A percentile compares a stretch with the other conserved stretches of the same genome.
phyloP scores from a whole-genome alignment of 495 filamentous ascomycete genomes.

The Letharia columbiana region DNA sequence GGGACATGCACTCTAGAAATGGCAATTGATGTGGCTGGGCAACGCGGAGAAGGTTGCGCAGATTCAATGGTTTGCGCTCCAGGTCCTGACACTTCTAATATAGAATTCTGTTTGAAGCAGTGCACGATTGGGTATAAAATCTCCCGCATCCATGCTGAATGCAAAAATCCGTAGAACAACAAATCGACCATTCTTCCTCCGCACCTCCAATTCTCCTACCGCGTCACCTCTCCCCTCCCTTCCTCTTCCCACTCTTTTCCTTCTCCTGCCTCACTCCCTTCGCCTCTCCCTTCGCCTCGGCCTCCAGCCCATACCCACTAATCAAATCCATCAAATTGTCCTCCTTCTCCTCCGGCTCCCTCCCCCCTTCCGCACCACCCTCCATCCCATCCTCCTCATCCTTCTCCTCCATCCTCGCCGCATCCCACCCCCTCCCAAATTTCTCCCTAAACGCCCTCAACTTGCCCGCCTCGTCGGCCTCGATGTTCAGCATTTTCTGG shows the following conservation, averaged over 20 bases:
- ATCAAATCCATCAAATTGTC: constrained; percentile 66
- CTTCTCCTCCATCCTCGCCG: constrained; percentile 21
- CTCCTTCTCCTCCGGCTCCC: constrained; percentile 35
- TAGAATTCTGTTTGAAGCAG: not conserved
- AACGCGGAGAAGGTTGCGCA: not conserved
- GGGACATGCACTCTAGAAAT: no score
- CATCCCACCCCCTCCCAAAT: constrained; percentile 81
- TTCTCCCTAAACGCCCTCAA: constrained; percentile 73
- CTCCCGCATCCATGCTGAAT: not conserved
- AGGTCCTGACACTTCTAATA: not conserved
- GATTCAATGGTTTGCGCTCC: not conserved
- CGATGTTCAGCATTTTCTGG: constrained; percentile 70
- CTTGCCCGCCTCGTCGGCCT: constrained; percentile 91
- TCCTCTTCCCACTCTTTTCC: constrained; percentile 21
- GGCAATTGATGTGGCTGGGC: not conserved
- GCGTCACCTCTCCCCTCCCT: constrained; percentile 20
- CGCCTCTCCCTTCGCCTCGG: constrained; percentile 10
- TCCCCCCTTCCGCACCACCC: constrained; percentile 28
- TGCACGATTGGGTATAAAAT: not conserved
- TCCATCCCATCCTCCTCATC: constrained; percentile 25
- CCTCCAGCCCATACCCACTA: constrained; percentile 47
- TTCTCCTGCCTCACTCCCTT: constrained; percentile 13
- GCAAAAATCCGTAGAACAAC: not conserved
- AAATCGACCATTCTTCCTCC: not conserved
- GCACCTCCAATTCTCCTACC: no score